Base-by-base conservation (phyloP, 352 stramenopile species). In the Phytopythium montanum region DNA sequence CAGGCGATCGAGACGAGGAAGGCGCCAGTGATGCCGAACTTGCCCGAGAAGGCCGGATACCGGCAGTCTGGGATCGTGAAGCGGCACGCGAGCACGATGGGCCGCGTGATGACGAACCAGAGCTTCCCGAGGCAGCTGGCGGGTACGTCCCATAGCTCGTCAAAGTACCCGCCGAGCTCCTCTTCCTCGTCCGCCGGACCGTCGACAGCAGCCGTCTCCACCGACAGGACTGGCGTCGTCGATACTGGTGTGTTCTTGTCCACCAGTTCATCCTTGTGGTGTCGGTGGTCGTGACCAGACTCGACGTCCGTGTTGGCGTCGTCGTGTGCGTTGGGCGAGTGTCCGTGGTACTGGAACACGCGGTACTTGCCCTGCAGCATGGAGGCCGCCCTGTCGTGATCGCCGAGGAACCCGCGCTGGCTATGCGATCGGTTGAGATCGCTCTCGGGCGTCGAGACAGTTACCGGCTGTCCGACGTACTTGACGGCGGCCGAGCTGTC, bases 61-160 rank as follows among this genome's bases (percentile, higher is more conserved):
- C 70, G 75, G 59, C 77, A 88, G 68, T 92, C 82, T 13, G 82
- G 82, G 29, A 92, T 90, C 29, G 82, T 92, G 42, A 89, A 64
- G 8, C 79, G 81, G 29, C 81, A 76, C 29, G 87, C 66, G 8
- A 84, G 44, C 5, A 88, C 77, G 45, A 92, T 87, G n/a, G 85
- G 85, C 7, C 69, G 75, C 41, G 82, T 87, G 46, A 90, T 72
- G 23, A 75, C 61, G 28, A 83, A 90, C 73, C 70, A 88, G 23
- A 85, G 31, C 69, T 82, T 87, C 26, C 67, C 71, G 36, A 76
- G 29, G 26, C 76, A 33, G 25, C 73, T 75, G 50, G 54, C 46
- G 10, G 76, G 81, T 21, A 78, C 60, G 21, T 75, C 63, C 12
- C 77, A 71, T 6, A 88, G 46, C 48, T 85, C 75, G n/a, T 85